Base-by-base conservation (phyloP, 345 rosid genomes). In the Hibiscus tridactylites region DNA sequence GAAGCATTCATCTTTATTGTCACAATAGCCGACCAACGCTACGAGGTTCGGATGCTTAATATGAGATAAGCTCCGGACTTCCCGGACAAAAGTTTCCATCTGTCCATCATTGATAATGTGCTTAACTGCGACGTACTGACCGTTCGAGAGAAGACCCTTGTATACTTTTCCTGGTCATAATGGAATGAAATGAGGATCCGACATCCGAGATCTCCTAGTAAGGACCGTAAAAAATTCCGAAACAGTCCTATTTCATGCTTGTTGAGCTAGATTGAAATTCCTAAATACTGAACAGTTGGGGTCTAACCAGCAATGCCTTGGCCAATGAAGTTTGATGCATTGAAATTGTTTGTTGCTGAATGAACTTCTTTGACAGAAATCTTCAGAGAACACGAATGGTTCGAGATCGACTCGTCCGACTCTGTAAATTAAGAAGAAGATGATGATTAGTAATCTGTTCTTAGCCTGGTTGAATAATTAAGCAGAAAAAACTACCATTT, bases 1-100 rank as follows among this genome's bases (percentile, higher is more conserved):
- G 75, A 86, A 88, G 53, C 81, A 79, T 63, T 85, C 88, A 42
- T 86, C 84, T 21, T 83, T 72, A 28, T 74, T 77, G 84, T 83
- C 80, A 61, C 84, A 83, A 50, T 76, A 80, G n/a, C 93, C 88
- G 2, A 83, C 52, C 71, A 88, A 74, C 75, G 84, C 79, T 47
- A 88, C 88, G 7, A 86, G 89, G 65, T 86, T 86, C 0, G 90
- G 89, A 76, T 88, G 89, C 73, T 31, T 76, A 66, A 88, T 85
- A 64, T 82, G 85, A 2, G 90, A 86, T 35, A 85, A 73, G 80
- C 93, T 85, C 24, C 80, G 79, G 44, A 85, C 81, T 75, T 88
- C 93, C 71, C 90, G 75, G 33, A 82, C 56, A 67, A 83, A 86
- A 10, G 88, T 88, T 71, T 85, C 93, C 11, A 65, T 65, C 4